Percentiles rank a stretch among this genome's conserved stretches.
Conservation (phyloP, 2,329 filamentous ascomycete species). For the Lachnellula occidentalis region DNA sequence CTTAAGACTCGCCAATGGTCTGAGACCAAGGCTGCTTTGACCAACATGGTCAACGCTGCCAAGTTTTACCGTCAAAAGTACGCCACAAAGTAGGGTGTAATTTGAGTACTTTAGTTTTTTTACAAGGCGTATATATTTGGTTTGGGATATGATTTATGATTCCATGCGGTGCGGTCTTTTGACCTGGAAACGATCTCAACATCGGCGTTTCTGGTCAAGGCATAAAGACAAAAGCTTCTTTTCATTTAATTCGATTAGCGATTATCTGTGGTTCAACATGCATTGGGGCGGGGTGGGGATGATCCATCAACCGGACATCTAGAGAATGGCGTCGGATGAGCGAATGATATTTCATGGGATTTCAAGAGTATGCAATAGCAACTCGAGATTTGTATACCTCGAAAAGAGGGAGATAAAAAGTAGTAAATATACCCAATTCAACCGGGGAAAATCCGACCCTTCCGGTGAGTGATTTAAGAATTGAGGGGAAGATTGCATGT, state of each 20-base stretch:
- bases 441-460: slow-evolving; percentile 3
- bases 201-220: slow-evolving; percentile 39
- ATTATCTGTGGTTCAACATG: slow-evolving; percentile 28
- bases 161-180: slow-evolving; percentile 17
- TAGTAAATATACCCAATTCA: slow-evolving; percentile 15
- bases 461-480: too few relatives aligned
- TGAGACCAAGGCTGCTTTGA: slow-evolving; percentile 93
- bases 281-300: slow-evolving; percentile 25
- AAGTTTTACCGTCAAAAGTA: slow-evolving; percentile 94
- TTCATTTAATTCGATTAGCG: slow-evolving; percentile 5
- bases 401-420: slow-evolving; percentile 1
- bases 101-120: slow-evolving; percentile 11
- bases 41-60: slow-evolving; percentile 97
- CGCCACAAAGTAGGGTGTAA: slow-evolving; percentile 33
- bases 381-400: slow-evolving; percentile 1
- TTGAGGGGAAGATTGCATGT: too few relatives aligned
- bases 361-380: slow-evolving; percentile 9
- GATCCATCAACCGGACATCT: slow-evolving; percentile 34
- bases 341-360: not conserved
- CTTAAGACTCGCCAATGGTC: slow-evolving; percentile 98
- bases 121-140: slow-evolving; percentile 9
- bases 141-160: slow-evolving; percentile 7
- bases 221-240: slow-evolving; percentile 29
- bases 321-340: slow-evolving; percentile 15
- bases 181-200: slow-evolving; percentile 42